Evolutionary conservation across 257 asterid species (phyloP).

Genomic region (Scutellaria minor): DNA sequence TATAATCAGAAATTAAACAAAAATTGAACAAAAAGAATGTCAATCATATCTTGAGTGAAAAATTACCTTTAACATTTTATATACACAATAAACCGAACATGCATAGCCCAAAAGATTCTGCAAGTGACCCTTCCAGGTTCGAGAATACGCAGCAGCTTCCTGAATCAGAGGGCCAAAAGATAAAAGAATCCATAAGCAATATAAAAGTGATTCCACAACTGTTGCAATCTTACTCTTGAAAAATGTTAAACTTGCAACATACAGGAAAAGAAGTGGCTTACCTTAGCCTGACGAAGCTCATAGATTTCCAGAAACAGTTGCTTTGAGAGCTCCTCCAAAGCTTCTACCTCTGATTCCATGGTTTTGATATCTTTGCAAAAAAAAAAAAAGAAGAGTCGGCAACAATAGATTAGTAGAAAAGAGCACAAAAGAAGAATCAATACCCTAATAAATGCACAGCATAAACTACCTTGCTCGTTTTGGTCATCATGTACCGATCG

Average conservation of each 20-base stretch:
- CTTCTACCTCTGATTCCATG: constrained; percentile 93
- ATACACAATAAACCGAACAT: constrained; percentile 91
- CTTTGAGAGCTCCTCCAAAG: constrained; percentile 94
- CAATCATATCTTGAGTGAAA: constrained; percentile 1
- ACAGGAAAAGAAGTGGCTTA: constrained; percentile 37
- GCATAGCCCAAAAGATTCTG: constrained; percentile 98
- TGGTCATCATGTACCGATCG: constrained; percentile 98
- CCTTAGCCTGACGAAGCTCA: constrained; percentile 99
- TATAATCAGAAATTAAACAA: constrained; percentile 24
- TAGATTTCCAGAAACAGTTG: constrained; percentile 89
- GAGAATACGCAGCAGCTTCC: constrained; percentile 99
- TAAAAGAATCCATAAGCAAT: constrained; percentile 17
- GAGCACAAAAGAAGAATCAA: constrained; percentile 22
- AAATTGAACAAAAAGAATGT: background rate
- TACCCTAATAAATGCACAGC: constrained; percentile 21
- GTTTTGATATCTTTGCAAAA: constrained; percentile 66
- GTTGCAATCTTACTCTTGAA: constrained; percentile 13
- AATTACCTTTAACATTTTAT: constrained; percentile 90
- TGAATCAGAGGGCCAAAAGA: constrained; percentile 41
- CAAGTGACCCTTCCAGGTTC: constrained; percentile 99
- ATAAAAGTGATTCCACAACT: constrained; percentile 21
- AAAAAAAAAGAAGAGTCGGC: constrained; percentile 26
- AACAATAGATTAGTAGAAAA: constrained; percentile 23
- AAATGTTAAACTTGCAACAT: constrained; percentile 30
- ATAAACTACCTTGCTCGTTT: constrained; percentile 80